These are phyloP conservation scores for Gardenia jasminoides DNA, from an alignment of 257 asterid species.

Conservation along the genomic window DNA sequence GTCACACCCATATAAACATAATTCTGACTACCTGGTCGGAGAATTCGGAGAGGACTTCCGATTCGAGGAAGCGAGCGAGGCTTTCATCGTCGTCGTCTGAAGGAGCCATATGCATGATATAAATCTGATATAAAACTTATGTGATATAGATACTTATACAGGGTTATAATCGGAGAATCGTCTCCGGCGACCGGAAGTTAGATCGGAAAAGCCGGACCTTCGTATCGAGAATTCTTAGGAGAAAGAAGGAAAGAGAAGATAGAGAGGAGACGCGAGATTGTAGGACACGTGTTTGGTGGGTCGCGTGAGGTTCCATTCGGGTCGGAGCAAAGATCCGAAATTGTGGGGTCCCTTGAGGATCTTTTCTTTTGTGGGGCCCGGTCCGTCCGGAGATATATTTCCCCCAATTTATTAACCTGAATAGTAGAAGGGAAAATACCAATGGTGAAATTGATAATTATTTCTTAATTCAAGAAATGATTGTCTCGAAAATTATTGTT, in stretches of 20 bases:
- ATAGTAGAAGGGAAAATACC: no score
- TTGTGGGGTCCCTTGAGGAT: no score
- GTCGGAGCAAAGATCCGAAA: slow-evolving; percentile 1
- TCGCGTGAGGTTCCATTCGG: slow-evolving; percentile 15
- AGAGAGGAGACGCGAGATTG: neutral
- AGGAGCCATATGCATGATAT: slow-evolving; percentile 38
- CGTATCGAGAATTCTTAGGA: slow-evolving; percentile 15
- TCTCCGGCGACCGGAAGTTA: slow-evolving; percentile 42
- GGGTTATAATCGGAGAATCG: slow-evolving; percentile 15
- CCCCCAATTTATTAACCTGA: no score
- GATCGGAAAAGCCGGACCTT: slow-evolving; percentile 56
- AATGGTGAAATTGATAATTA: no score
- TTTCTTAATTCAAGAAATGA: no score
- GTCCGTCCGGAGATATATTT: no score
- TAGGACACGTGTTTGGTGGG: slow-evolving; percentile 14
- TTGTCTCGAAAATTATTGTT: no score
- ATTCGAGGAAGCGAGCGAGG: slow-evolving; percentile 81
- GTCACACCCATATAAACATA: neutral
- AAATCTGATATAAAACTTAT: neutral
- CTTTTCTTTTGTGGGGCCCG: no score
- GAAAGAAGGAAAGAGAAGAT: slow-evolving; percentile 17
- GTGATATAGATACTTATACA: neutral
- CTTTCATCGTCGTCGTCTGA: slow-evolving; percentile 84
- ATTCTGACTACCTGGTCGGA: slow-evolving; percentile 57
- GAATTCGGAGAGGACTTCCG: slow-evolving; percentile 62